Evolutionary conservation across 2,329 filamentous ascomycete species (phyloP), one percentile per base, ranked within the genome.

Genomic region (Fusarium subglutinans): DNA sequence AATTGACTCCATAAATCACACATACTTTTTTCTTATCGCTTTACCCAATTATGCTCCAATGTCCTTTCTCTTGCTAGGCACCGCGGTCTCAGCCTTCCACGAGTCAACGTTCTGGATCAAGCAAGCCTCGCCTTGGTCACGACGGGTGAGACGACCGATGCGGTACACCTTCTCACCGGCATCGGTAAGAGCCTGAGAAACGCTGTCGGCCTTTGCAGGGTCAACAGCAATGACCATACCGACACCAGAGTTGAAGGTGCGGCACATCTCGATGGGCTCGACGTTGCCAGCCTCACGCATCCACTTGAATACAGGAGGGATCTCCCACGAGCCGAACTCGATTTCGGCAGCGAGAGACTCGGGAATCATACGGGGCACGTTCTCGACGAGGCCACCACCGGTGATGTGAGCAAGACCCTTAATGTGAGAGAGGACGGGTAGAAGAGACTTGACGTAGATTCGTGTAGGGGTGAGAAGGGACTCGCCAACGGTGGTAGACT

Each of bases 351-450:
- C 89, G 11, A 99, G 89, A 51, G 91, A 86, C 40, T 88, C 83
- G 4, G 96, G 96, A 24, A 99, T 88, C 93, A 97, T 97, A 74
- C 96, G 92, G 37, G 96, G 96, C 33, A 99, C 92, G 82, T 99
- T 99, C 84, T 99, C 96, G 24, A 92, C 87, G 26, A 99, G 89
- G 17, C 96, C 96, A 70, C 96, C 96, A 57, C 96, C 96, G 1
- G 96, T 99, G 84, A 99, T 98, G 84, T 99, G 96, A 17, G 96
- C 93, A 82, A 98, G 93, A 60, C 96, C 96, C 85, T 98, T 97
- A 82, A 98, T 87, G 45, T 94, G 86, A 15, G 87, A 84, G 28
- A 89, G 84, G 2, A 93, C 89, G 55, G 90, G 88, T 15, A 98
- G 89, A 28, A 97, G 84, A 40, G 93, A 87, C 81, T 93, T 93